These are phyloP conservation scores for Talaromyces atroroseus DNA, from an alignment of 2,329 filamentous ascomycete genomes.

Conservation along the genomic window DNA sequence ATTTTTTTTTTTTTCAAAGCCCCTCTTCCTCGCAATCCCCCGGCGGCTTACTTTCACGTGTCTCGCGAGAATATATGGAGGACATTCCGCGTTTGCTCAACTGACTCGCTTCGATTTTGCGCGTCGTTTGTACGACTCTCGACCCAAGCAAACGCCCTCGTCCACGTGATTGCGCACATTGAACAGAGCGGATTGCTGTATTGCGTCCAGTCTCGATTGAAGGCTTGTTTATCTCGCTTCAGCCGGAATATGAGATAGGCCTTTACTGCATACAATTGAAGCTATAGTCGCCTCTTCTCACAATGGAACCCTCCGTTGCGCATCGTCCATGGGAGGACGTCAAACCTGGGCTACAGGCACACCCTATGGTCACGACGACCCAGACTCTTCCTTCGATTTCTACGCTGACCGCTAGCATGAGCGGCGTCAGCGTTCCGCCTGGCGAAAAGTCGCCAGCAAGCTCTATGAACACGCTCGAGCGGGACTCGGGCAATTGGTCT, in stretches of 20 bases:
- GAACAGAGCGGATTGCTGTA: too few species aligned
- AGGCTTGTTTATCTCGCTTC: neutral
- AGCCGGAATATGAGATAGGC: constrained; percentile 1
- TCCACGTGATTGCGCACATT: neutral
- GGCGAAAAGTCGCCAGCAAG: constrained; percentile 39
- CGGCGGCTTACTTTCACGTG: constrained; percentile 1
- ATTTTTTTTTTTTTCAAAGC: neutral
- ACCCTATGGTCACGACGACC: constrained; percentile 26
- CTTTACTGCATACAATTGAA: neutral
- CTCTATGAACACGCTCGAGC: constrained; percentile 44
- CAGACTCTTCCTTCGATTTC: constrained; percentile 45
- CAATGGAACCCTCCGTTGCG: constrained; percentile 37
- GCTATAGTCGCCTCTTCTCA: neutral
- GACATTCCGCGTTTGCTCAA: constrained; percentile 3
- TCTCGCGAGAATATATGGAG: neutral
- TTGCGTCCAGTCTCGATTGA: neutral
- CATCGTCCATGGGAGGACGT: constrained; percentile 42
- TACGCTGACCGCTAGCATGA: constrained; percentile 43
- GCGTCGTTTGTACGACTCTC: too few species aligned
- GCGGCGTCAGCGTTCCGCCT: constrained; percentile 21
- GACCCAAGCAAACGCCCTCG: too few species aligned
- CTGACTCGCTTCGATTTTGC: neutral
- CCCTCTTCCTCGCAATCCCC: too few species aligned
- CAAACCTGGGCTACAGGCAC: constrained; percentile 30
- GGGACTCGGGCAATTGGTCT: constrained; percentile 57